phyloP scores from a whole-genome alignment of 2,329 filamentous ascomycete species.

The Ophiostoma triangulosporum region DNA sequence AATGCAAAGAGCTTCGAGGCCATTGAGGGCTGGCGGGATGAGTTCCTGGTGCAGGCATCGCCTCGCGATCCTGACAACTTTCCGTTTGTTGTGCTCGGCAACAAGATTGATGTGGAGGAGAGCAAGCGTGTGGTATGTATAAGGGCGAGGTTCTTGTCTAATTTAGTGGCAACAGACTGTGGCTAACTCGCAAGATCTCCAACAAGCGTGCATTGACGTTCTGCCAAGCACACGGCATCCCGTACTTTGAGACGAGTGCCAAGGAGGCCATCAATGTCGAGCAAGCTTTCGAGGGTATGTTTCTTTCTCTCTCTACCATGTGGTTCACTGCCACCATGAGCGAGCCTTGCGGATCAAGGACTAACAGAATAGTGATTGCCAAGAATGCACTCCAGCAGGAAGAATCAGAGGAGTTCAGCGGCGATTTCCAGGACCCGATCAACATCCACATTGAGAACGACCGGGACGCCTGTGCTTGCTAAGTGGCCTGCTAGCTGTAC shows the following conservation, averaged over 20 bases:
- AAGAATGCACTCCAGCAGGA: slow-evolving; percentile 91
- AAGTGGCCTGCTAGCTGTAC: background rate
- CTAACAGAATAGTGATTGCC: slow-evolving; percentile 60
- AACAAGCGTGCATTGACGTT: slow-evolving; percentile 95
- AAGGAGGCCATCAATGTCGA: slow-evolving; percentile 99
- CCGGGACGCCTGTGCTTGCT: slow-evolving; percentile 87
- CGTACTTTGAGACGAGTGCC: slow-evolving; percentile 97
- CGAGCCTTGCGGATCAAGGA: background rate
- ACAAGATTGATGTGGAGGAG: slow-evolving; percentile 98
- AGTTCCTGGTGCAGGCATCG: slow-evolving; percentile 94
- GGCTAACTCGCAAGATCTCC: slow-evolving; percentile 50
- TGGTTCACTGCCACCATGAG: background rate
- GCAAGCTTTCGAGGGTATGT: slow-evolving; percentile 54
- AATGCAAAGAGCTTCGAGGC: slow-evolving; percentile 99
- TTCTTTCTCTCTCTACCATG: too few relatives aligned
- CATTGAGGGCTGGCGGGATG: slow-evolving; percentile 94
- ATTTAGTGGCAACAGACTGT: background rate
- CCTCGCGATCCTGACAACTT: slow-evolving; percentile 95
- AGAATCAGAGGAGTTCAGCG: slow-evolving; percentile 94
- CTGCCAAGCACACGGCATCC: slow-evolving; percentile 93
- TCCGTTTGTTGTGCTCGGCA: slow-evolving; percentile 93
- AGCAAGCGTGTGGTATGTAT: slow-evolving; percentile 73
- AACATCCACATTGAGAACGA: slow-evolving; percentile 95
- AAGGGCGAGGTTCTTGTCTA: too few relatives aligned
- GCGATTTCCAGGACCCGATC: slow-evolving; percentile 94